These are phyloP conservation scores for Chlamydomonas incerta DNA, from an alignment of 139 green algal species.

Conservation along the genomic window DNA sequence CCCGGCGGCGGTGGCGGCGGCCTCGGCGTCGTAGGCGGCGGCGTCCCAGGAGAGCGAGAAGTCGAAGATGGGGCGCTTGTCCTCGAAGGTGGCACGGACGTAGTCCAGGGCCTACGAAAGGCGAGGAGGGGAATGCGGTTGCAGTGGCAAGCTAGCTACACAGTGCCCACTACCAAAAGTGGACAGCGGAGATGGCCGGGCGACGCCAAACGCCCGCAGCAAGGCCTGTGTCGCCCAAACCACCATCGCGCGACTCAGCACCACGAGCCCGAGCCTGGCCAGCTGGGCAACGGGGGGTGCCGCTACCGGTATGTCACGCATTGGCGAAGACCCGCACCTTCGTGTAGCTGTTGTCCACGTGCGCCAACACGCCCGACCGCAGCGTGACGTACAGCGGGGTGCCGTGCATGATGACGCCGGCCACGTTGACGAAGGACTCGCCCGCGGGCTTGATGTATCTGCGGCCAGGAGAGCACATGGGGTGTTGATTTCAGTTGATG, in stretches of 20 bases:
- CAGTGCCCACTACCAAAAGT: too few species aligned
- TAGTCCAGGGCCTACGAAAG: constrained; percentile 25
- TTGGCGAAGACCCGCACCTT: constrained; percentile 9
- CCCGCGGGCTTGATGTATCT: background rate
- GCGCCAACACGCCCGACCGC: background rate
- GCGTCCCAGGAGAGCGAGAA: constrained; percentile 36
- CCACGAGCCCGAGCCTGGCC: too few species aligned
- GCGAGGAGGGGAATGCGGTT: background rate
- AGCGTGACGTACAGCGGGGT: constrained; percentile 18
- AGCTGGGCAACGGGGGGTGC: too few species aligned
- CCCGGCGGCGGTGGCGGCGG: background rate
- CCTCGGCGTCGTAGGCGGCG: constrained; percentile 23
- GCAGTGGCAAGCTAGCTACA: too few species aligned
- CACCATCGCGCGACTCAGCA: too few species aligned
- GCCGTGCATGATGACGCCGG: background rate
- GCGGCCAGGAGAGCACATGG: too few species aligned
- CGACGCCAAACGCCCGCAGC: too few species aligned
- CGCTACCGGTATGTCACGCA: too few species aligned
- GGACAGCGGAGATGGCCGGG: too few species aligned
- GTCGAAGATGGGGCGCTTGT: constrained; percentile 42
- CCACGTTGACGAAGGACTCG: constrained; percentile 33
- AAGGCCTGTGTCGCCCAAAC: too few species aligned
- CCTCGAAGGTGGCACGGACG: constrained; percentile 29
- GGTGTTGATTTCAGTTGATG: too few species aligned
- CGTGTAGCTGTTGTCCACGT: constrained; percentile 38